phyloP scores from a whole-genome alignment of 805 yeast genomes.

The Jamesozyma lodderae region DNA sequence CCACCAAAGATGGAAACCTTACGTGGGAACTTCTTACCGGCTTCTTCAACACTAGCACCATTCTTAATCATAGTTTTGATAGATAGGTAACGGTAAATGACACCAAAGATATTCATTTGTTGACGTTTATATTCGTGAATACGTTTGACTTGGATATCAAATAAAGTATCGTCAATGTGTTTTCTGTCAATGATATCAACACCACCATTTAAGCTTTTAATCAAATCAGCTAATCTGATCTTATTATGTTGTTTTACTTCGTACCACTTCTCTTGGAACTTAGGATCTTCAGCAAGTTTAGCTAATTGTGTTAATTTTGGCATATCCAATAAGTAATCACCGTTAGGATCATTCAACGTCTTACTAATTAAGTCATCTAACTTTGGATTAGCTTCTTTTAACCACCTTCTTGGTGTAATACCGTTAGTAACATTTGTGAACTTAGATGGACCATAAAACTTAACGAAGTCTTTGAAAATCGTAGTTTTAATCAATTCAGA shows the following conservation, averaged over 20 bases:
- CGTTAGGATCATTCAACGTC: slow-evolving; percentile 50
- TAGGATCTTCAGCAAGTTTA: slow-evolving; percentile 54
- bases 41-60: slow-evolving; percentile 49
- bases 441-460: slow-evolving; percentile 69
- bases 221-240: slow-evolving; percentile 51
- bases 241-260: slow-evolving; percentile 64
- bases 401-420: slow-evolving; percentile 94
- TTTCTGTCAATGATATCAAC: slow-evolving; percentile 50
- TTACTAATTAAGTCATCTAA: slow-evolving; percentile 65
- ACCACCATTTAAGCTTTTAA: slow-evolving; percentile 52
- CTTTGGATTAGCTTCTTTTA: slow-evolving; percentile 83
- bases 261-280: slow-evolving; percentile 64
- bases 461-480: slow-evolving; percentile 82
- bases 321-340: slow-evolving; percentile 60
- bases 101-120: slow-evolving; percentile 86
- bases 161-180: slow-evolving; percentile 50
- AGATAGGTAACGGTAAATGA: slow-evolving; percentile 69
- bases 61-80: slow-evolving; percentile 43
- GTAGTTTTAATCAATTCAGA: slow-evolving; percentile 85
- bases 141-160: slow-evolving; percentile 89
- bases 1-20: slow-evolving; percentile 85
- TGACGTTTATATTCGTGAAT: slow-evolving; percentile 95
- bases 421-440: slow-evolving; percentile 92
- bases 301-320: slow-evolving; percentile 59
- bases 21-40: slow-evolving; percentile 52